Conservation (phyloP, 108 stramenopile species). For the Aurantiochytrium sp. region DNA sequence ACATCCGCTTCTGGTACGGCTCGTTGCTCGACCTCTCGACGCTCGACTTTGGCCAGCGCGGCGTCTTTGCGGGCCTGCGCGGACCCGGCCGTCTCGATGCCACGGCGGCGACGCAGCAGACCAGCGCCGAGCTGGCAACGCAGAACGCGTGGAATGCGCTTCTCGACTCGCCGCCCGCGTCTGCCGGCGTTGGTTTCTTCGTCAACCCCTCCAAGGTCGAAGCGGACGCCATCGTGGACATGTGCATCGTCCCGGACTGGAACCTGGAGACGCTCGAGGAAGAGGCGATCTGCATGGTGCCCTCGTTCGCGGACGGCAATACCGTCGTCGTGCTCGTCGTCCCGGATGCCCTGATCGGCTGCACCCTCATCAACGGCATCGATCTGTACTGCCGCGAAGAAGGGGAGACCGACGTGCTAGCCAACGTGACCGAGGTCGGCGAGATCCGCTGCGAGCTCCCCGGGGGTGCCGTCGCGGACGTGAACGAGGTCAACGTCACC, state of each 20-base stretch:
- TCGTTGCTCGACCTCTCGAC: not conserved
- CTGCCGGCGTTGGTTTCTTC: not conserved
- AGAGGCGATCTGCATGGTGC: not conserved
- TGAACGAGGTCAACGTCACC: not conserved
- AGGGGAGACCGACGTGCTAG: not conserved
- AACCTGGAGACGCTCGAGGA: not conserved
- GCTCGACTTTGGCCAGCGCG: not conserved
- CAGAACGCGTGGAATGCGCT: not conserved
- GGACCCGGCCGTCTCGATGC: not conserved
- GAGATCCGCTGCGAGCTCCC: not conserved
- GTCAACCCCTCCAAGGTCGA: not conserved
- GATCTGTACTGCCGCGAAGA: not conserved
- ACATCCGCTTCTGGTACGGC: not conserved
- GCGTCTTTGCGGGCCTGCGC: not conserved
- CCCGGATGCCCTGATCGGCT: not conserved
- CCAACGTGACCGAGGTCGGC: not conserved
- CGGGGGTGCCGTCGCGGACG: too few species aligned
- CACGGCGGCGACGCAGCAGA: not conserved
- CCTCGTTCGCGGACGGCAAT: not conserved
- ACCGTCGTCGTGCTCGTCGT: not conserved
- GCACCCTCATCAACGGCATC: not conserved
- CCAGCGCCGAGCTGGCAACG: not conserved
- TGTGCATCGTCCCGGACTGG: slow-evolving; percentile 3
- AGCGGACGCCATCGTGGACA: not conserved
- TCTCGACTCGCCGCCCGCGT: not conserved